Percentiles rank a stretch among this genome's conserved stretches.
These are phyloP conservation scores for Sinapis alba DNA, from an alignment of 441 rosid species.

Conservation along the genomic window DNA sequence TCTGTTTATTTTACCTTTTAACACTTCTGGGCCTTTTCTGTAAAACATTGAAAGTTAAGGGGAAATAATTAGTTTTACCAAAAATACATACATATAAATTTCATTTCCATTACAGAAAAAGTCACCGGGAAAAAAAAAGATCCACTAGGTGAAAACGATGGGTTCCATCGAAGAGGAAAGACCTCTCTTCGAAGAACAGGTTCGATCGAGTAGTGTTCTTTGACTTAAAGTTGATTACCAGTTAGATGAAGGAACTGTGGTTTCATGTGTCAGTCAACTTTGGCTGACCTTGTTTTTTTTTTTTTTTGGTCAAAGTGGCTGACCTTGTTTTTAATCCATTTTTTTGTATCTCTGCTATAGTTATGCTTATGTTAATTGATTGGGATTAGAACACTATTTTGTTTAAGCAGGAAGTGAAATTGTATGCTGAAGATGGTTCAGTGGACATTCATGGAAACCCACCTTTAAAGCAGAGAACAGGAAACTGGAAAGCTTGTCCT, in stretches of 20 bases:
- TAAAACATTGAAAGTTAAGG: background rate
- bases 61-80: background rate
- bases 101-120: no score
- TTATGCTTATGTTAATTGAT: background rate
- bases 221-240: background rate
- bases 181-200: constrained; percentile 29
- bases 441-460: constrained; percentile 49
- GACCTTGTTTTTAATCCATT: background rate
- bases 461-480: constrained; percentile 53
- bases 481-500: constrained; percentile 69
- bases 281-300: no score
- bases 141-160: constrained; percentile 13
- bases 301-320: no score
- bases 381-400: background rate
- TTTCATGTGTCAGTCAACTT: background rate
- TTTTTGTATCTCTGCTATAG: background rate
- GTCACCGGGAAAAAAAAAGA: background rate
- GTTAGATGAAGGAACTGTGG: background rate
- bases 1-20: no score
- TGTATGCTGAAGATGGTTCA: constrained; percentile 63
- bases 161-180: constrained; percentile 33
- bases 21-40: background rate
- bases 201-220: background rate
- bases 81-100: no score
- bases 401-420: background rate